phyloP scores from a whole-genome alignment of 1,284 basidiomycete genomes.

The Naganishia sp. region DNA sequence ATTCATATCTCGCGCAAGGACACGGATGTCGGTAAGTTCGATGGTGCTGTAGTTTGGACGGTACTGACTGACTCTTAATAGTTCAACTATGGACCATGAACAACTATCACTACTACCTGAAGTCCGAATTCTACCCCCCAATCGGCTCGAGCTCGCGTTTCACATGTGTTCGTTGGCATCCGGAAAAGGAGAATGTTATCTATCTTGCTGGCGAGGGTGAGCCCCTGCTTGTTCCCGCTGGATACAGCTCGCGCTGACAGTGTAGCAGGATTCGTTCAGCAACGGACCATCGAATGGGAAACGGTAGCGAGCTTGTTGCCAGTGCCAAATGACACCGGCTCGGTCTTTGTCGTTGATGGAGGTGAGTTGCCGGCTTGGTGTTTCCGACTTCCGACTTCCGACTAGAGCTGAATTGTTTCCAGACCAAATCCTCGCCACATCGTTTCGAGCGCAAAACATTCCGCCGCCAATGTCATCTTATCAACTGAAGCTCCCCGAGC shows the following conservation, averaged over 20 bases:
- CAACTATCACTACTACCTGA: slow-evolving; percentile 97
- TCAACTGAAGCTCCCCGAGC: slow-evolving; percentile 59
- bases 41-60: not conserved
- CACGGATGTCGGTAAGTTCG: slow-evolving; percentile 64
- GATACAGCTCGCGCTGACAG: slow-evolving; percentile 7
- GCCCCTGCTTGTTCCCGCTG: slow-evolving; percentile 40
- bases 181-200: slow-evolving; percentile 71
- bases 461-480: slow-evolving; percentile 92
- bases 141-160: slow-evolving; percentile 59
- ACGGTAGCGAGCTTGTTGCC: slow-evolving; percentile 64
- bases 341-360: slow-evolving; percentile 90
- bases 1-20: slow-evolving; percentile 74
- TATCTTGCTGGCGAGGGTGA: slow-evolving; percentile 68
- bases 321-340: slow-evolving; percentile 77
- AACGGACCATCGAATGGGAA: slow-evolving; percentile 72
- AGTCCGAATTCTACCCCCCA: slow-evolving; percentile 73
- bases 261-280: slow-evolving; percentile 60
- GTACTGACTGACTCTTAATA: slow-evolving; percentile 40
- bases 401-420: slow-evolving; percentile 3
- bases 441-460: slow-evolving; percentile 89
- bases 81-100: slow-evolving; percentile 94
- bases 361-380: slow-evolving; percentile 58
- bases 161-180: slow-evolving; percentile 78
- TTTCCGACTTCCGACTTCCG: too few species aligned
- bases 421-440: slow-evolving; percentile 81